Base-by-base conservation (phyloP, 2,329 filamentous ascomycete genomes). In the Ustulina deusta region DNA sequence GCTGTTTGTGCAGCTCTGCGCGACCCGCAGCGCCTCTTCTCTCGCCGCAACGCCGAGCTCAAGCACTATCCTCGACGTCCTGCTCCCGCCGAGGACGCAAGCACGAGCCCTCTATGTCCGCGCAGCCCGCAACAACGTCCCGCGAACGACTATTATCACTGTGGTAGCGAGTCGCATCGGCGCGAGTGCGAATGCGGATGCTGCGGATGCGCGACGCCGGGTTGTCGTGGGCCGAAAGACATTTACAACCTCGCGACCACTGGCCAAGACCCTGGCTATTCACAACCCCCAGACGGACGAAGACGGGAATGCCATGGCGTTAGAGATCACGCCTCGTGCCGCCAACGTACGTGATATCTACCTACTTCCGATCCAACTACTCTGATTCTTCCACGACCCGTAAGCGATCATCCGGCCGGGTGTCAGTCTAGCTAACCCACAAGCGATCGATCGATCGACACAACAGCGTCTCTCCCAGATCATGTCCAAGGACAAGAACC, bases 291-390 rank as follows among this genome's bases (percentile, higher is more conserved):
- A 91, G 72, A 86, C 86, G 63, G 93, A 96, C 78, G 93, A 97
- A 36, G 89, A 94, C 63, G 95, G 95, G 29, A 91, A 93, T n/a
- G 87, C 91, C 22, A 93, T 97, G 90, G 83, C 83, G 73, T 85
- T 99, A 27, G 90, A 91, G 61, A 97, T 98, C 69, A 97, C 94
- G 0, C 87, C 92, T 1, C 88, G 94, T 56, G 95, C 95, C 46
- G 90, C 92, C 48, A 88, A 92, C 81, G 92, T 94, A 85, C 57
- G 83, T 77, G 2, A 34, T 63, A 6, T 29, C 27, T 27, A 9
- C 20, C 49, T 22, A 10, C n/a, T 48, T 20, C 62, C 27, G n/a
- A 34, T 49, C 29, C n/a, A 20, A 46, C 51, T 46, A 15, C 34
- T 10, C 25, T 25, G 10, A 10, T n/a, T n/a, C 51, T n/a, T n/a